A percentile compares a stretch with the other conserved stretches of the same genome.
phyloP scores from a whole-genome alignment of 1,139 yeast genomes.

The Nakaseomyces bracarensis region DNA sequence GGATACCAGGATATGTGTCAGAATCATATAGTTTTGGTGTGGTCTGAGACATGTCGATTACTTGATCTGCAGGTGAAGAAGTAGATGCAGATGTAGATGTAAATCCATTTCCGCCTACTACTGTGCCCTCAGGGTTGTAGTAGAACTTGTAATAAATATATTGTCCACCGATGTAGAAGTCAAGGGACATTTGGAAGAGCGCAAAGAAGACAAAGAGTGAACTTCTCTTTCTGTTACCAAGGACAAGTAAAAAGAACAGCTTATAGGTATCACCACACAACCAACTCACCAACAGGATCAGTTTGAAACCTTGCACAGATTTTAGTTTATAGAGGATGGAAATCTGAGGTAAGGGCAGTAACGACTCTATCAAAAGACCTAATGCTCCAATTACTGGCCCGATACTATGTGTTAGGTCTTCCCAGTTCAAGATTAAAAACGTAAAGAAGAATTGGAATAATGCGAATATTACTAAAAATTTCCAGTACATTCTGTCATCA shows the following conservation, averaged over 20 bases:
- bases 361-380: constrained; percentile 73
- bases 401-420: constrained; percentile 26
- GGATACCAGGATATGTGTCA: too few relatives aligned
- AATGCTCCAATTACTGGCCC: constrained; percentile 50
- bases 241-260: constrained; percentile 54
- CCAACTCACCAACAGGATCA: constrained; percentile 73
- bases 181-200: constrained; percentile 69
- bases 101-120: neutral
- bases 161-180: constrained; percentile 67
- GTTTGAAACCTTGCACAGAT: constrained; percentile 70
- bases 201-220: constrained; percentile 67
- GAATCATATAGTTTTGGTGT: too few relatives aligned
- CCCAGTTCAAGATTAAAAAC: constrained; percentile 29
- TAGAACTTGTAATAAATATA: constrained; percentile 50
- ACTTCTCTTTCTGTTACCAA: constrained; percentile 43
- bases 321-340: constrained; percentile 58
- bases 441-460: constrained; percentile 26
- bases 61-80: too few relatives aligned
- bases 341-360: constrained; percentile 83
- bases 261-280: constrained; percentile 80
- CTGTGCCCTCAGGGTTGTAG: constrained; percentile 14
- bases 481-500: constrained; percentile 55
- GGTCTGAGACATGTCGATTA: too few relatives aligned
- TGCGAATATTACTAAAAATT: constrained; percentile 47
- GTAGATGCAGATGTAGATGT: too few relatives aligned